Conservation (phyloP, 2,329 filamentous ascomycete species). For the Colletotrichum sojae region DNA sequence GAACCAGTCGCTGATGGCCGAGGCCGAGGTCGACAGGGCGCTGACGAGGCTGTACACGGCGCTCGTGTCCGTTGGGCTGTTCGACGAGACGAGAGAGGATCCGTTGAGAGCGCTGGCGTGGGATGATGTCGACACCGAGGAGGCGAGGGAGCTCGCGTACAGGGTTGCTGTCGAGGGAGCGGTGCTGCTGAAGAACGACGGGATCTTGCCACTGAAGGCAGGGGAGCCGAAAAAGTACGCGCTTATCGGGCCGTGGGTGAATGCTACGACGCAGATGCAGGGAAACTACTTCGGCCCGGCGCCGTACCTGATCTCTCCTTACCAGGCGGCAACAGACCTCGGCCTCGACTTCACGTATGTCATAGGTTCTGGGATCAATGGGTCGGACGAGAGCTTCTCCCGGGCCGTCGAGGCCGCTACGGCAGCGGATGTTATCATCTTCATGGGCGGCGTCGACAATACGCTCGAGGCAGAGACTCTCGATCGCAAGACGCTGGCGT, state of each 20-base stretch:
- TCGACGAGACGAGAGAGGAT: conserved; percentile 60
- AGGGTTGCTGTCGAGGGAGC: conserved; percentile 62
- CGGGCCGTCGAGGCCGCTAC: conserved; percentile 70
- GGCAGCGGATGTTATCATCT: conserved; percentile 71
- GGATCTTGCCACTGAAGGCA: conserved; percentile 60
- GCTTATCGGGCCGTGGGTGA: conserved; percentile 52
- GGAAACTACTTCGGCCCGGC: conserved; percentile 43
- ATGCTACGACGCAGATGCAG: conserved; percentile 47
- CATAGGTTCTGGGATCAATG: conserved; percentile 48
- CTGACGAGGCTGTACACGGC: conserved; percentile 67
- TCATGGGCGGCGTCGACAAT: conserved; percentile 70
- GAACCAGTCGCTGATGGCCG: conserved; percentile 50
- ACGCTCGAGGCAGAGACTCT: conserved; percentile 66
- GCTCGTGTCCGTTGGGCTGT: conserved; percentile 70
- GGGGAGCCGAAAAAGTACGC: conserved; percentile 46
- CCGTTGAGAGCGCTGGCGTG: conserved; percentile 68
- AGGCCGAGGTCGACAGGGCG: conserved; percentile 56
- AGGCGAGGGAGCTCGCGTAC: conserved; percentile 66
- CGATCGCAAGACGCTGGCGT: conserved; percentile 58
- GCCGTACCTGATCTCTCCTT: conserved; percentile 42
- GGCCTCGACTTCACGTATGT: conserved; percentile 50
- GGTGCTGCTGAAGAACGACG: conserved; percentile 69
- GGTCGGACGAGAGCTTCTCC: conserved; percentile 43
- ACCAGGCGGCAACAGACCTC: conserved; percentile 43
- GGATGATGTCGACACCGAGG: conserved; percentile 68